Base-by-base conservation (phyloP, 345 rosid genomes). In the Eucalyptus tenuipes region DNA sequence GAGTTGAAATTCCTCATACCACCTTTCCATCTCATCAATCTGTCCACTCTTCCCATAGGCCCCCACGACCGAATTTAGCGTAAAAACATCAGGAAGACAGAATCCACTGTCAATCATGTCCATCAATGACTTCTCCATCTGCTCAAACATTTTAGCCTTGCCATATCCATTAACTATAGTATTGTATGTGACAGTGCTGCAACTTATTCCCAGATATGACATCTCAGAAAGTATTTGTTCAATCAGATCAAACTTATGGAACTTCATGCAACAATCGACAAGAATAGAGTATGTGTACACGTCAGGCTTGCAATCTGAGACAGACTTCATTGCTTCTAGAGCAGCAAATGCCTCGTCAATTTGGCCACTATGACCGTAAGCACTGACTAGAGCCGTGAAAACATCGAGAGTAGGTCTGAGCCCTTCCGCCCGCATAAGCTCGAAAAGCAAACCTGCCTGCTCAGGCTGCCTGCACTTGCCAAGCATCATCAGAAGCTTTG, bases 131-230 rank as follows among this genome's bases (percentile, higher is more conserved):
- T 90, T 92, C 91, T 95, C 98, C 99, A 96, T 95, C 85, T 92
- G 94, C 64, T 92, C 93, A 85, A 96, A 95, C 98, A 95, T 88
- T 57, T 93, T 92, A 66, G 96, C 96, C 89, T 93, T 96, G 44
- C 99, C 98, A 88, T 94, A 96, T 55, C 98, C 99, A 87, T 96
- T 91, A 53, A 96, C 93, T n/a, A 96, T 88, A 27, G 93, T 95
- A 91, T 96, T 97, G 89, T 92, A 94, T 42, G 96, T 95, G 61
- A 97, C 96, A 2, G 91, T 89, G 89, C 88, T 97, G 91, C 92
- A 91, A 87, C 91, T 89, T 71, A 95, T 90, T 91, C 97, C 97
- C 52, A 94, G 87, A 91, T 91, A 95, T 5, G 97, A 94, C 99
- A 97, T 95, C 91, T 97, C 98, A n/a, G 90, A 91, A 86, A 95